A percentile compares a stretch with the other conserved stretches of the same genome.
phyloP scores from a whole-genome alignment of 768 basidiomycete genomes.

The Boletus tylopilopsis region DNA sequence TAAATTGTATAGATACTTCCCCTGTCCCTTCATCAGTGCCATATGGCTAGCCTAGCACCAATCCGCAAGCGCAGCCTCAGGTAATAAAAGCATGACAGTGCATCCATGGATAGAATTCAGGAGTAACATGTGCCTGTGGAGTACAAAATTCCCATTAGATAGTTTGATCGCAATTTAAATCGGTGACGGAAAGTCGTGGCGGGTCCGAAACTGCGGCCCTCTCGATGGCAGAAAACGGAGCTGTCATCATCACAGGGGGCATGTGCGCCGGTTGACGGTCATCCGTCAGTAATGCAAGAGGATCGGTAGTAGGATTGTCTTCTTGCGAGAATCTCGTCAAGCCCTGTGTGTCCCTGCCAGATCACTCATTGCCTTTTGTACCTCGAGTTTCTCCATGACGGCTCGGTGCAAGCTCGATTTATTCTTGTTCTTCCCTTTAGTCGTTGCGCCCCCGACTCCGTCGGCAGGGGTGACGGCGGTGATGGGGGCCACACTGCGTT shows the following conservation, averaged over 20 bases:
- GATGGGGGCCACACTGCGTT: conserved; percentile 7
- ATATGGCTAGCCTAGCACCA: no score
- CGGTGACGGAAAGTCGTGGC: background rate
- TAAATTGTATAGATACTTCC: no score
- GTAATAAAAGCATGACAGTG: background rate
- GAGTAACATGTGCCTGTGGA: background rate
- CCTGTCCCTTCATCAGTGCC: no score
- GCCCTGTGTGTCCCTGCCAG: conserved; percentile 25
- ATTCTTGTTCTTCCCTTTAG: conserved; percentile 37
- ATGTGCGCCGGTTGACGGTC: background rate
- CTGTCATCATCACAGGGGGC: background rate
- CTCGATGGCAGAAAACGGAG: background rate
- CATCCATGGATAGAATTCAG: background rate
- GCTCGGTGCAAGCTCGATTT: conserved; percentile 68
- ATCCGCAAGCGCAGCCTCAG: no score
- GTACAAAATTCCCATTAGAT: background rate
- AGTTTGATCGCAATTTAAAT: background rate
- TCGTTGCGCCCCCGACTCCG: conserved; percentile 2
- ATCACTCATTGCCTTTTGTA: conserved; percentile 66
- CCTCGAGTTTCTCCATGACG: conserved; percentile 71
- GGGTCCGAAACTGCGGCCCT: background rate
- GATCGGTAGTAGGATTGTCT: background rate
- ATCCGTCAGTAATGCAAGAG: background rate
- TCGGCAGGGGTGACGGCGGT: conserved; percentile 8
- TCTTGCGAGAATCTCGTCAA: conserved; percentile 13